phyloP scores from a whole-genome alignment of 2,329 filamentous ascomycete genomes.

The Pyricularia sp. region DNA sequence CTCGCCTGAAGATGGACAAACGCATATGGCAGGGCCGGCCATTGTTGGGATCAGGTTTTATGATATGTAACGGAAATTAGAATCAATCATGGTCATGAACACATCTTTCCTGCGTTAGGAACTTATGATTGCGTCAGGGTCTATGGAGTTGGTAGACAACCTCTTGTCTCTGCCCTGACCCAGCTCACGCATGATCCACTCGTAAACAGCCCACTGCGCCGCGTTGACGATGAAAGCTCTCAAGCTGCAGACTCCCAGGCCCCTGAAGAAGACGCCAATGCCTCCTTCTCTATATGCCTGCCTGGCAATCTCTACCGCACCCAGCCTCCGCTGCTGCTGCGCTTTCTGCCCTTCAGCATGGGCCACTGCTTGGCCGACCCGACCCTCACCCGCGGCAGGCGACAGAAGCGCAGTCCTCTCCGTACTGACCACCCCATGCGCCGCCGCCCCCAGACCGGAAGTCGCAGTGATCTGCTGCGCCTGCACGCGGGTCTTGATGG shows the following conservation, averaged over 20 bases:
- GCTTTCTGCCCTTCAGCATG: not conserved
- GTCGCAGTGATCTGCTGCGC: slow-evolving; percentile 42
- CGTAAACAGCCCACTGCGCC: slow-evolving; percentile 85
- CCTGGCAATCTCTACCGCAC: slow-evolving; percentile 55
- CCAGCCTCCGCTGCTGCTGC: slow-evolving; percentile 19
- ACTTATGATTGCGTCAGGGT: not conserved
- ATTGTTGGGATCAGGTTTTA: not conserved
- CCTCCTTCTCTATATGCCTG: slow-evolving; percentile 59
- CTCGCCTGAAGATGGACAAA: not conserved
- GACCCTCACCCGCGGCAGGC: slow-evolving; percentile 4
- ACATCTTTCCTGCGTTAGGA: not conserved
- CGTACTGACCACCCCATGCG: slow-evolving; percentile 17
- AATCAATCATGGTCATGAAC: not conserved
- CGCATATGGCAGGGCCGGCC: too few relatives aligned
- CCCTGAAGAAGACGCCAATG: slow-evolving; percentile 56
- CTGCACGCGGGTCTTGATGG: slow-evolving; percentile 89
- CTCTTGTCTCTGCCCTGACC: slow-evolving; percentile 21
- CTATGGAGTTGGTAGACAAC: not conserved
- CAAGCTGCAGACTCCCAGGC: slow-evolving; percentile 71
- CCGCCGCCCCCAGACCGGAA: slow-evolving; percentile 12
- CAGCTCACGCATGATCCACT: slow-evolving; percentile 67
- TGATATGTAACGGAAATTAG: not conserved
- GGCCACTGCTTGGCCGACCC: slow-evolving; percentile 3
- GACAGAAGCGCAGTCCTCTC: slow-evolving; percentile 10
- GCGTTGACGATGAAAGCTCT: slow-evolving; percentile 91